Evolutionary conservation across 2,329 filamentous ascomycete species (phyloP).

Genomic region (Monilinia vaccinii-corymbosi): DNA sequence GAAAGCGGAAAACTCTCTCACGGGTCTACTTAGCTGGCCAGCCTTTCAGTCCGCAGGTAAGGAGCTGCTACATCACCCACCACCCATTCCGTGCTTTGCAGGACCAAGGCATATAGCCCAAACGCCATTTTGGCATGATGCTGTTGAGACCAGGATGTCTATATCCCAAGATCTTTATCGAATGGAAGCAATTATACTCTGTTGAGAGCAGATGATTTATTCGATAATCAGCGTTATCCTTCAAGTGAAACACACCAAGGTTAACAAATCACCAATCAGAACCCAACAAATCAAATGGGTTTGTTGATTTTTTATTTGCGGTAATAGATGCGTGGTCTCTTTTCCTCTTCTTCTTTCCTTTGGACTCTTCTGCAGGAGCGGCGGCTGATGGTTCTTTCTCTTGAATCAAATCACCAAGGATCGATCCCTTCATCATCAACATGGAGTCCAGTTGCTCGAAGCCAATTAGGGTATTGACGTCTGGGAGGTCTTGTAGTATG

Average conservation of each 20-base stretch:
- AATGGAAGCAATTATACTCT: neutral
- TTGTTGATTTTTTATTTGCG: neutral
- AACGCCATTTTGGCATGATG: neutral
- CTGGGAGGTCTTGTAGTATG: constrained; percentile 19
- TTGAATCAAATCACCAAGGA: neutral
- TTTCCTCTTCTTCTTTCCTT: constrained; percentile 20
- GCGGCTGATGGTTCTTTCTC: neutral
- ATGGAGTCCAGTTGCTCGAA: neutral
- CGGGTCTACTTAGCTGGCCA: neutral
- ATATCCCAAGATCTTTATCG: neutral
- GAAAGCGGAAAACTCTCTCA: neutral
- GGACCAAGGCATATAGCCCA: neutral
- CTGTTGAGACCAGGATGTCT: neutral
- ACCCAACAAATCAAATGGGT: constrained; percentile 6
- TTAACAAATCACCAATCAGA: neutral
- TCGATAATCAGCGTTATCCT: neutral
- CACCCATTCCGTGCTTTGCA: neutral
- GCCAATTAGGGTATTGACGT: neutral
- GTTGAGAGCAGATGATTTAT: neutral
- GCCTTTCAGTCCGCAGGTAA: neutral
- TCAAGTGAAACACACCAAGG: neutral
- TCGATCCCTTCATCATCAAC: neutral
- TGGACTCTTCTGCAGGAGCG: neutral
- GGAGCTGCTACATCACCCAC: neutral
- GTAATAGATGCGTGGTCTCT: neutral